Percentiles rank a stretch among this genome's conserved stretches.
Evolutionary conservation across 371 early-diverging fungal species (phyloP).

Genomic region (Thermomucor indicae-seudaticae): DNA sequence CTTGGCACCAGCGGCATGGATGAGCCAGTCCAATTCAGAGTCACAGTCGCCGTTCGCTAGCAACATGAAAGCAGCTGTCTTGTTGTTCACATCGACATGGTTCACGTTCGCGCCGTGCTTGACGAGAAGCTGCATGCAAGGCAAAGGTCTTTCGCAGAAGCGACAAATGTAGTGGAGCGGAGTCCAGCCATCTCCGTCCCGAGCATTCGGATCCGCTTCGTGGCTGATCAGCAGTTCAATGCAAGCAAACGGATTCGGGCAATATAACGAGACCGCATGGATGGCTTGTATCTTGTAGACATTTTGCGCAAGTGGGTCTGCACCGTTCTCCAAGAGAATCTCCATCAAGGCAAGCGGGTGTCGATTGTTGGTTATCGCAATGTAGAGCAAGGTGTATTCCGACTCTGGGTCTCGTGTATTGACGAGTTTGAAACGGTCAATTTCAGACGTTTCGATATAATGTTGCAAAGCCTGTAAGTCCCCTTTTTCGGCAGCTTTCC

Average conservation of each 20-base stretch:
- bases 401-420: constrained; percentile 48
- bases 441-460: constrained; percentile 8
- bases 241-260: constrained; percentile 38
- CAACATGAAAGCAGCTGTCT: constrained; percentile 30
- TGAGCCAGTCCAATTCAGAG: constrained; percentile 6
- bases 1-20: constrained; percentile 2
- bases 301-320: constrained; percentile 41
- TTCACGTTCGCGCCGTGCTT: constrained; percentile 48
- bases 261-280: constrained; percentile 31
- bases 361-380: constrained; percentile 28
- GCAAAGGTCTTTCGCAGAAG: constrained; percentile 38
- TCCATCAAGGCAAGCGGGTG: constrained; percentile 29
- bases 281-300: constrained; percentile 35
- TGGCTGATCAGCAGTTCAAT: constrained; percentile 21
- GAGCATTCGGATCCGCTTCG: constrained; percentile 47
- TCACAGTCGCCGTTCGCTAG: constrained; percentile 22
- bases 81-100: constrained; percentile 25
- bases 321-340: constrained; percentile 42
- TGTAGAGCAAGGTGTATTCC: constrained; percentile 44
- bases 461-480: constrained; percentile 15
- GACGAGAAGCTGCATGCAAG: constrained; percentile 19
- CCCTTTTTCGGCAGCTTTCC: constrained; percentile 23
- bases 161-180: constrained; percentile 69
- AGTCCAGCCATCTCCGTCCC: constrained; percentile 76
- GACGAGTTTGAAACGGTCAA: constrained; percentile 14